Conservation (phyloP, 2,329 filamentous ascomycete species). For the Ceratocystis eucalypticola region DNA sequence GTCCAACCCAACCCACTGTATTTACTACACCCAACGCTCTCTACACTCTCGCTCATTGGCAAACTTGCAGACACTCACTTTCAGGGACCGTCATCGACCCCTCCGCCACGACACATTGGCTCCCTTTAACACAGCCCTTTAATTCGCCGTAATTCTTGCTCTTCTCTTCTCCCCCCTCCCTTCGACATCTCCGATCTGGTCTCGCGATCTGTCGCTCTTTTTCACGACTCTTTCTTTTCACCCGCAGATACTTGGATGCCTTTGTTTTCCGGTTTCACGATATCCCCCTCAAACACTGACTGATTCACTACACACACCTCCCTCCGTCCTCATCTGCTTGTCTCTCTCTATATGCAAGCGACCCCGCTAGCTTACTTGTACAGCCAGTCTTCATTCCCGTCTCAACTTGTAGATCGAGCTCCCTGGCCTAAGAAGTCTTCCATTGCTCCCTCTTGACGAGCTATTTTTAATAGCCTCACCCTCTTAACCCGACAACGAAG, state of each 20-base stretch:
- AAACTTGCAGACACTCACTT: not conserved
- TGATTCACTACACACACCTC: not conserved
- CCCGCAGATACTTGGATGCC: not conserved
- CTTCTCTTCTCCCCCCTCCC: not conserved
- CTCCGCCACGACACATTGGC: not conserved
- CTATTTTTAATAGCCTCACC: not conserved
- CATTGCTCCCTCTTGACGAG: not conserved
- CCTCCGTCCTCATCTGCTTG: not conserved
- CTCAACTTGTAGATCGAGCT: not conserved
- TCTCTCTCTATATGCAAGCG: not conserved
- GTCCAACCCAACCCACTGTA: not conserved
- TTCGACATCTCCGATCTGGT: slow-evolving; percentile 16
- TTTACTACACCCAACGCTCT: slow-evolving; percentile 4
- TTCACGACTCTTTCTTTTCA: slow-evolving; percentile 18
- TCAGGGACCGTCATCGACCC: not conserved
- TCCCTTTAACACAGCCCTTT: slow-evolving; percentile 16
- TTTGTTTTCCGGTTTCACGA: slow-evolving; percentile 6
- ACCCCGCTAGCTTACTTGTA: not conserved
- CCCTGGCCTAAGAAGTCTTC: not conserved
- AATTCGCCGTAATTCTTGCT: not conserved
- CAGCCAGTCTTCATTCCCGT: not conserved
- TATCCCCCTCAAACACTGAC: not conserved
- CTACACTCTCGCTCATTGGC: not conserved
- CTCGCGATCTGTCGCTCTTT: slow-evolving; percentile 20
- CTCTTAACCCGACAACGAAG: not conserved